These are phyloP conservation scores for Mucor mucedo DNA, from an alignment of 371 early-diverging fungal species.

Conservation along the genomic window DNA sequence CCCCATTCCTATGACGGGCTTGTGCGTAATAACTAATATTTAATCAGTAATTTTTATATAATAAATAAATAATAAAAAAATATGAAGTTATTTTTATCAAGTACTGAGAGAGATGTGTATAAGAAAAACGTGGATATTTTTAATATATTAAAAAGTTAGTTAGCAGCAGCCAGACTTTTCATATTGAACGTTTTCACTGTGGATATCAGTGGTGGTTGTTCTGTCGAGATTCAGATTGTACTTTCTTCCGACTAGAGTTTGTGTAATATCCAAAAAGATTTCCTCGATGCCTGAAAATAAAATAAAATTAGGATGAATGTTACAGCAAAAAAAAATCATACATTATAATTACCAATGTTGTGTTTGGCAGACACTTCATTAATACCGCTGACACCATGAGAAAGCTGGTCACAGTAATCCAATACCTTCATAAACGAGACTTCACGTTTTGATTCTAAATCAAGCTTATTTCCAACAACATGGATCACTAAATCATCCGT, in stretches of 20 bases:
- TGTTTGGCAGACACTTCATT: constrained; percentile 71
- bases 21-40: too few species aligned
- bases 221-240: constrained; percentile 19
- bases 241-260: constrained; percentile 19
- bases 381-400: constrained; percentile 47
- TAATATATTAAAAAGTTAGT: background rate
- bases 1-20: constrained; percentile 15
- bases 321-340: background rate
- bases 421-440: constrained; percentile 51
- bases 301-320: background rate
- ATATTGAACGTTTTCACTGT: background rate
- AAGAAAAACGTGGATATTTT: too few species aligned
- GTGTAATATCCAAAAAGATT: constrained; percentile 21
- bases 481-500: constrained; percentile 64
- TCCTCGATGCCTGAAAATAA: constrained; percentile 18
- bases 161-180: constrained; percentile 24
- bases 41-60: constrained; percentile 1
- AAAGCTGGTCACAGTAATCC: constrained; percentile 46
- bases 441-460: constrained; percentile 60
- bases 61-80: background rate
- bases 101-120: too few species aligned
- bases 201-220: constrained; percentile 12
- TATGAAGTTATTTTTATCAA: background rate
- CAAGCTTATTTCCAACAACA: constrained; percentile 74
- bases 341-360: constrained; percentile 30